Evolutionary conservation across 805 yeast genomes (phyloP).

Genomic region (Cyberlindnera galapagoensis): DNA sequence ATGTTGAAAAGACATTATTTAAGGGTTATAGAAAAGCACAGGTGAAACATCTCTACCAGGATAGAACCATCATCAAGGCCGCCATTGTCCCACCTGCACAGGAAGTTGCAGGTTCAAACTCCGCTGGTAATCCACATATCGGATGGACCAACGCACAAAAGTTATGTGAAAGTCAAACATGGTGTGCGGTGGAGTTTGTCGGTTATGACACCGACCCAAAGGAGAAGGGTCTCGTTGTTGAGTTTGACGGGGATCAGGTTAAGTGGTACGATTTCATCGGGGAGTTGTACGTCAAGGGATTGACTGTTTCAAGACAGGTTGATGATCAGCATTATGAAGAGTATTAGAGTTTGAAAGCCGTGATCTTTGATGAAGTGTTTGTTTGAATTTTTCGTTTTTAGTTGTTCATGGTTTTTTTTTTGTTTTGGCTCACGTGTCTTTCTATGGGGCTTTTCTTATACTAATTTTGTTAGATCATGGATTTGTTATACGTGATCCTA

Average conservation of each 20-base stretch:
- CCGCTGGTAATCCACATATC: slow-evolving; percentile 28
- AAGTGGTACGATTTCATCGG: slow-evolving; percentile 22
- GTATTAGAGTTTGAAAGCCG: no score
- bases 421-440: no score
- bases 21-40: slow-evolving; percentile 22
- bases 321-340: no score
- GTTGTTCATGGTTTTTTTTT: no score
- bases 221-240: slow-evolving; percentile 11
- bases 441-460: no score
- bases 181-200: slow-evolving; percentile 40
- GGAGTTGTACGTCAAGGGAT: no score
- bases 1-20: slow-evolving; percentile 32
- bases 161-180: slow-evolving; percentile 33
- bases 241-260: slow-evolving; percentile 8
- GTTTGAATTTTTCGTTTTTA: no score
- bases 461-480: no score
- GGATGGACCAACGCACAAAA: slow-evolving; percentile 32
- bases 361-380: no score
- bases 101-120: slow-evolving; percentile 20
- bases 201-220: slow-evolving; percentile 26
- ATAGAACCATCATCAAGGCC: slow-evolving; percentile 26
- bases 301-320: no score
- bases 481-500: no score
- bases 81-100: slow-evolving; percentile 38
- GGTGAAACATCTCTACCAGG: slow-evolving; percentile 26